A percentile compares a stretch with the other conserved stretches of the same genome.
These are phyloP conservation scores for Nicotiana knightiana DNA, from an alignment of 257 asterid genomes.

Conservation along the genomic window DNA sequence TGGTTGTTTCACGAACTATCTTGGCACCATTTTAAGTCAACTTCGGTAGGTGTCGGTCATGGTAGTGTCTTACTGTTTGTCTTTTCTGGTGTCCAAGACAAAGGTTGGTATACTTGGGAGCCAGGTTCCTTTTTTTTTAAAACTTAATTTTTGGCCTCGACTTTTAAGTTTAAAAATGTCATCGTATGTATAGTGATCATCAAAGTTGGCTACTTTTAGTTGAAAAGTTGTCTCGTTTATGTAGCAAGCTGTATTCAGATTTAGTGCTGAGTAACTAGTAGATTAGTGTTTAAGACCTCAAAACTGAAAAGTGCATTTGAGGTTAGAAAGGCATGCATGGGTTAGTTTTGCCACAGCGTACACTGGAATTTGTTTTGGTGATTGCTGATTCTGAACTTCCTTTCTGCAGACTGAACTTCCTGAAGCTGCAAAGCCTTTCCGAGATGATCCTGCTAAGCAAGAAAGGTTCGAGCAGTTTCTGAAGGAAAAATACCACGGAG, in stretches of 20 bases:
- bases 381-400: slow-evolving; percentile 13
- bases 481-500: slow-evolving; percentile 93
- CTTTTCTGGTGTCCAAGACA: background rate
- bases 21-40: background rate
- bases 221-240: background rate
- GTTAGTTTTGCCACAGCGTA: background rate
- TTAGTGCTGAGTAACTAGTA: background rate
- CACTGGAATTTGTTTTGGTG: slow-evolving; percentile 1
- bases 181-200: background rate
- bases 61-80: background rate
- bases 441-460: slow-evolving; percentile 74
- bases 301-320: background rate
- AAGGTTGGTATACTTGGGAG: background rate
- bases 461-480: slow-evolving; percentile 88
- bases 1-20: background rate
- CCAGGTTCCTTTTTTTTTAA: background rate
- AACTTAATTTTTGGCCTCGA: background rate
- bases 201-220: background rate
- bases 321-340: background rate
- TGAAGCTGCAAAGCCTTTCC: slow-evolving; percentile 58
- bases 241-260: background rate
- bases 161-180: background rate
- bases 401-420: slow-evolving; percentile 46
- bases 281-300: background rate
- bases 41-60: background rate